Base-by-base conservation (phyloP, 2,329 filamentous ascomycete species). In the Ophiostoma sp. region DNA sequence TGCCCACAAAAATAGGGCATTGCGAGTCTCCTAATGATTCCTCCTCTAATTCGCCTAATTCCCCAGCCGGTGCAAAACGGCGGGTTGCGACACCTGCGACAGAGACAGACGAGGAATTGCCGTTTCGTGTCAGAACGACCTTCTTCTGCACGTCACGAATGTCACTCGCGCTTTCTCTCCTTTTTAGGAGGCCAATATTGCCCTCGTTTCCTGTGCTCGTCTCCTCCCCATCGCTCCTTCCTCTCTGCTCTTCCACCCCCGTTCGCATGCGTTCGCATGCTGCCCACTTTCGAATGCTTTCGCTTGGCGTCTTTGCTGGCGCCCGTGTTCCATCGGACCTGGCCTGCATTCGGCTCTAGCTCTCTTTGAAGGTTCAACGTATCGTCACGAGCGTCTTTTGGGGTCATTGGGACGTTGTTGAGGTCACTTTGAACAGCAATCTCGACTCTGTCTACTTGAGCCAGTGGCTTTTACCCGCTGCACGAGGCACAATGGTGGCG, bases 391-490 rank as follows among this genome's bases (percentile, higher is more conserved):
- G 57, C 31, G 57, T 39, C 50, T 12, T 19, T 19, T 33, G 55
- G 9, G 12, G 55, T 31, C 7, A 3, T 19, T 25, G 55, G 55
- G 4, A n/a, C n/a, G 15, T n/a, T 19, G 25, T 59, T 59, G 55
- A 28, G 25, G 22, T 25, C 22, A 28, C 50, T 25, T 4, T 55
- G 6, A 55, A 55, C 9, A 17, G 55, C 28, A 19, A 19, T 63
- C 28, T 39, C 17, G 31, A 33, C 57, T 61, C 31, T 59, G 28
- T 19, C 55, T 17, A 19, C 12, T 17, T 11, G 6, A 2, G 1
- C 25, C 12, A 59, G 55, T 59, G 55, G 55, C 55, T 31, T 59
- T 59, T 59, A 59, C 25, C 55, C 57, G 57, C 57, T 36, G 57
- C 31, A 61, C 57, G 31, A 61, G 57, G 57, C 28, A 28, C 28